Base-by-base conservation (phyloP, 495 filamentous ascomycete species). In the Evansstolkia leycettana region DNA sequence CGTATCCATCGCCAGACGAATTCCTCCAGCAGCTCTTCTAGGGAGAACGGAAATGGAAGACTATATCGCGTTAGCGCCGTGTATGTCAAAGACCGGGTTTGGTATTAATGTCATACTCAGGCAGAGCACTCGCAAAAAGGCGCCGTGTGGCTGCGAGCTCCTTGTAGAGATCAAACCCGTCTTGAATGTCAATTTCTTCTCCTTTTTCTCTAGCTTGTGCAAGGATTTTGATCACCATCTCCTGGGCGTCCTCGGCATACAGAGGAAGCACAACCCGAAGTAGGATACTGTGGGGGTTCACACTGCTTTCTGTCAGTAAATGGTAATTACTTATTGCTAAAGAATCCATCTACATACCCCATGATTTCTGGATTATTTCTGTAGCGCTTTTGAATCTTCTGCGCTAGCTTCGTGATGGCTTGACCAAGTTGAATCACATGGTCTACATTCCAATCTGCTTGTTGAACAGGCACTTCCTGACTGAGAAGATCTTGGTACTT, bases 1-100 rank as follows among this genome's bases (percentile, higher is more conserved):
- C 69, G 70, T 40, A 99, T 82, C 87, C 88, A 99, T 17, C 83
- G 75, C 87, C 87, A 94, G 17, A 94, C 89, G 54, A 96, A 99
- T 17, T 82, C 80, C 38, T 82, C 83, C 6, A 99, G 67, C 11
- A 90, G 58, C 28, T 73, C 73, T 57, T 99, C 92, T 28, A 99
- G 73, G 41, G 83, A 70, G 52, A 94, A 92, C 8, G 76, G 78
- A 53, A 95, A 99, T 4, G 58, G 56, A 17, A 58, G 52, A 10
- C 70, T 67, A 34, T n/a, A 27, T 31, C 17, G 23, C 23, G 13
- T 36, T 33, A 41, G 31, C 25, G 31, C 28, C 9, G 29, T 9
- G 37, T 7, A 13, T 12, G 17, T 13, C 8, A 19, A 7, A 40
- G n/a, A 9, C 20, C 9, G 20, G 4, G 5, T 23, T 23, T 23